Evolutionary conservation across 768 basidiomycete species (phyloP).

Genomic region (Tricholoma bakamatsutake): DNA sequence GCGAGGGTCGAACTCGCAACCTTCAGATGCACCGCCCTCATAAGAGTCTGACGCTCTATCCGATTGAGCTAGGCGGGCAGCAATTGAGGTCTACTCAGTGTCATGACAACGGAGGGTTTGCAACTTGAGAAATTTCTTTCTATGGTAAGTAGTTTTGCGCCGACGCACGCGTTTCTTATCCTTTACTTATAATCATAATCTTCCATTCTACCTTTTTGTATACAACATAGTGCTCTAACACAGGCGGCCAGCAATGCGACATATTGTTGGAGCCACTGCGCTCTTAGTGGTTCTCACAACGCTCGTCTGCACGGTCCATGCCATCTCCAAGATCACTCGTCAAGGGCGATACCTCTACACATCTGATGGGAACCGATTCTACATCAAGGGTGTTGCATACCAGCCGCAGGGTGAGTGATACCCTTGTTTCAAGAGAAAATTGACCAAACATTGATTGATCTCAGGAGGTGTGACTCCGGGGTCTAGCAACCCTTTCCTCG

Average conservation of each 20-base stretch:
- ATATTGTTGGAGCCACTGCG: constrained; percentile 23
- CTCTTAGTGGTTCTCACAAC: constrained; percentile 34
- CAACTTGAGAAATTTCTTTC: too few relatives aligned
- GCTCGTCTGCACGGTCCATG: constrained; percentile 47
- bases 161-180: too few relatives aligned
- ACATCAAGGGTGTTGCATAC: constrained; percentile 84
- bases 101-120: too few relatives aligned
- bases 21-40: constrained; percentile 54
- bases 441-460: background rate
- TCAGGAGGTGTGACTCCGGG: constrained; percentile 38
- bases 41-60: constrained; percentile 61
- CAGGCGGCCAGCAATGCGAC: constrained; percentile 24
- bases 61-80: constrained; percentile 63
- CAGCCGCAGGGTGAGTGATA: constrained; percentile 62
- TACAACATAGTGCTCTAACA: background rate
- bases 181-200: too few relatives aligned
- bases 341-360: constrained; percentile 79
- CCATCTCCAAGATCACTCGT: constrained; percentile 64
- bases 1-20: constrained; percentile 85
- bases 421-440: background rate
- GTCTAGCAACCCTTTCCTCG: constrained; percentile 55
- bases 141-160: too few relatives aligned
- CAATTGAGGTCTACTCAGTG: too few relatives aligned
- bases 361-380: constrained; percentile 71
- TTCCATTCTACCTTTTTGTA: constrained; percentile 3